Base-by-base conservation (phyloP, 2,329 filamentous ascomycete genomes). In the Coniochaeta prunicola region DNA sequence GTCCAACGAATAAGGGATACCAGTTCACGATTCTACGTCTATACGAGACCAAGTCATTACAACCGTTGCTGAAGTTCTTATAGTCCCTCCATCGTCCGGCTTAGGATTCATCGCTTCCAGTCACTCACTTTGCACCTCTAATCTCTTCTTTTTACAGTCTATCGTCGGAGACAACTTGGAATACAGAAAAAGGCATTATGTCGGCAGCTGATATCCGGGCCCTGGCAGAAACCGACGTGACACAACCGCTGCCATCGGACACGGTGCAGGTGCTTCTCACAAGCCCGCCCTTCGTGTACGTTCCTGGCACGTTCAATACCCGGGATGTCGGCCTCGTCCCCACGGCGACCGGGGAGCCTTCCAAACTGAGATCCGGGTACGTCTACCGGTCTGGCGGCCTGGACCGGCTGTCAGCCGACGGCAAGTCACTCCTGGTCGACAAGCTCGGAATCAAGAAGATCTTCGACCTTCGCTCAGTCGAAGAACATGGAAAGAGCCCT, bases 381-480 rank as follows among this genome's bases (percentile, higher is more conserved):
- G 71, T 73, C 62, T 82, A 75, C 69, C 79, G 80, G 61, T 77
- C 75, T 60, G 80, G 78, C 42, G 73, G 74, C 17, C 72, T 82
- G 13, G 66, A 67, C 54, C 63, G 62, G 4, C 66, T 76, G 13
- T 70, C 70, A 1, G 71, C 67, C 21, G 66, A 68, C n/a, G 73
- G 70, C 48, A 67, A 67, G 59, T 72, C 72, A 6, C 73, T 71
- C 65, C 64, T 81, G 3, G 64, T 67, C 7, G 64, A 64, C 19
- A 68, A 72, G 57, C 69, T 77, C 6, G 68, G 69, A 53, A 68
- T 82, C 53, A 71, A 69, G 59, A 74, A 73, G 59, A 64, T 84
- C 56, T 83, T 82, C 64, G 82, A 84, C 67, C 69, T 84, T 59
- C 76, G 81, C 45, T 77, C 75, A 45, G 68, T 70, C 9, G 62